These are phyloP conservation scores for Ambrosia hybrid DNA, from an alignment of 140 eudicot species.

Conservation along the genomic window DNA sequence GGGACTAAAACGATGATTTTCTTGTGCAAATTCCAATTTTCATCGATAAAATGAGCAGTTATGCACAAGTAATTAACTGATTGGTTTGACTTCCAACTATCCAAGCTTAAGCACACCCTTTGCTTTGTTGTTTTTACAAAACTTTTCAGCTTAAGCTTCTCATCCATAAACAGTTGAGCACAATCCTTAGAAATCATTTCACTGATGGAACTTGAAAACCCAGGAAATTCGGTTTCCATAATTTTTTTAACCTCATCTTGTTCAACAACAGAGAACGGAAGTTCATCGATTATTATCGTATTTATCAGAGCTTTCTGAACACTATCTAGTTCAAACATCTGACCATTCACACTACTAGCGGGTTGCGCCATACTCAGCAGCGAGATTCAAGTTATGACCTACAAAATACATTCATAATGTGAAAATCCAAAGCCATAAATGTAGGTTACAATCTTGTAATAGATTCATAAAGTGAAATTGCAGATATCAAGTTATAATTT, in stretches of 20 bases:
- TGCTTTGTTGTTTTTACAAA: not conserved
- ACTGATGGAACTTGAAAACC: not conserved
- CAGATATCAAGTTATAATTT: not conserved
- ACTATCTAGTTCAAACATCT: slow-evolving; percentile 2
- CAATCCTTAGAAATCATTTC: slow-evolving; percentile 14
- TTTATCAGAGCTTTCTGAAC: slow-evolving; percentile 12
- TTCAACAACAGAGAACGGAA: slow-evolving; percentile 14
- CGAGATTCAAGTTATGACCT: not conserved
- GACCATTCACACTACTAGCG: not conserved
- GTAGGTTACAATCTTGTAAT: not conserved
- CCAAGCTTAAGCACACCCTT: slow-evolving; percentile 21
- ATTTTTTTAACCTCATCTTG: not conserved
- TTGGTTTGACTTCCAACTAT: slow-evolving; percentile 15
- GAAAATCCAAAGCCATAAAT: not conserved
- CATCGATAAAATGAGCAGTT: slow-evolving; percentile 20
- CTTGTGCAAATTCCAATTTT: slow-evolving; percentile 11
- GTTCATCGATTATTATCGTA: not conserved
- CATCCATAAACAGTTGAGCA: slow-evolving; percentile 1
- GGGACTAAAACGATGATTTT: slow-evolving; percentile 14
- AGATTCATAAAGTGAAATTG: not conserved
- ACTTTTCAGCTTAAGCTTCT: slow-evolving; percentile 23
- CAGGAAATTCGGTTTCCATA: slow-evolving; percentile 4
- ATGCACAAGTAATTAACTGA: slow-evolving; percentile 9
- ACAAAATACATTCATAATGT: not conserved
- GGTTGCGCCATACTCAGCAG: not conserved